phyloP scores from a whole-genome alignment of 371 early-diverging fungal genomes.

The Syncephalis plumigaleata region DNA sequence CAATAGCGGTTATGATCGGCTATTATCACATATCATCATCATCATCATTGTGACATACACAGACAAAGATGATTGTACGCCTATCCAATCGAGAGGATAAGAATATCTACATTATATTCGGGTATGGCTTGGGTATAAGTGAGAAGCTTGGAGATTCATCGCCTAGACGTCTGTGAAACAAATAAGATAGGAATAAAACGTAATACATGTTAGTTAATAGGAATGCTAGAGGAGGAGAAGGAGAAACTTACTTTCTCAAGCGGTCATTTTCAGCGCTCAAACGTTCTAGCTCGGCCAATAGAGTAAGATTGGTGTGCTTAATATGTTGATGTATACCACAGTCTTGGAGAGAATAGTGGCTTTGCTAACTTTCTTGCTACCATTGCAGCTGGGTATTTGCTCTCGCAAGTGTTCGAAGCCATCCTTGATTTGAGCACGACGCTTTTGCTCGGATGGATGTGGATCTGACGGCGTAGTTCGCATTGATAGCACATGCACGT shows the following conservation, averaged over 20 bases:
- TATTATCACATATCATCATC: too few relatives aligned
- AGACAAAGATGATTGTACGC: too few relatives aligned
- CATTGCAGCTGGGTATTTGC: conserved; percentile 22
- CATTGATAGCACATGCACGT: conserved; percentile 2
- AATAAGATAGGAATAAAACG: too few relatives aligned
- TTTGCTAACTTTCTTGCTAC: conserved; percentile 34
- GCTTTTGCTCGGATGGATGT: conserved; percentile 41
- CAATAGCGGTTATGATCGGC: too few relatives aligned
- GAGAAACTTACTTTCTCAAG: conserved; percentile 17
- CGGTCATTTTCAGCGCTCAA: conserved; percentile 23
- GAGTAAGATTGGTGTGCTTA: conserved; percentile 20
- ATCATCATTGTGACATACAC: too few relatives aligned
- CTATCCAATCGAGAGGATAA: too few relatives aligned
- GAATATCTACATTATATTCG: too few relatives aligned
- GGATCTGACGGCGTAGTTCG: conserved; percentile 30
- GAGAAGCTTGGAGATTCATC: too few relatives aligned
- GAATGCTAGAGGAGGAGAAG: too few relatives aligned
- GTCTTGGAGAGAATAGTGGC: conserved; percentile 28
- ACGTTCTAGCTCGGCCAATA: conserved; percentile 20
- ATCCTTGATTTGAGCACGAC: conserved; percentile 37
- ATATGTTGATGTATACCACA: conserved; percentile 26
- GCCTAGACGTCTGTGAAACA: too few relatives aligned
- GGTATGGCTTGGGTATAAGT: too few relatives aligned
- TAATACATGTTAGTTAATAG: too few relatives aligned
- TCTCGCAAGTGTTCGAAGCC: conserved; percentile 32